Evolutionary conservation across 768 basidiomycete genomes (phyloP).

Genomic region (Rhodotorula paludigena): DNA sequence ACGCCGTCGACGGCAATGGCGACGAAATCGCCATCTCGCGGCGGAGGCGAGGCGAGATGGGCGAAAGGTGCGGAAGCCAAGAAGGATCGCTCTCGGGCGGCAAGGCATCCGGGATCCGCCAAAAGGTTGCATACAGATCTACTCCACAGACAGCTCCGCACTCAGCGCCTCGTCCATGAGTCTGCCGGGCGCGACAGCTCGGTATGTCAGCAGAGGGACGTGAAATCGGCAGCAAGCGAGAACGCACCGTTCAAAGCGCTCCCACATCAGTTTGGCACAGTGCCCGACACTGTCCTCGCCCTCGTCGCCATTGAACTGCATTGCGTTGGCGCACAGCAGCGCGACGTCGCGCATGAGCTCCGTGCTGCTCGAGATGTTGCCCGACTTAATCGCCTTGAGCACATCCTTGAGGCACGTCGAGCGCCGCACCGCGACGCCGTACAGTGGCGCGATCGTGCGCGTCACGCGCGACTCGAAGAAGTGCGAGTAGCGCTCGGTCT

Average conservation of each 20-base stretch:
- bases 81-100: too few relatives aligned
- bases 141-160: not conserved
- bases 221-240: too few relatives aligned
- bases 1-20: not conserved
- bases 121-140: too few relatives aligned
- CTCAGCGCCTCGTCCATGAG: not conserved
- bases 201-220: not conserved
- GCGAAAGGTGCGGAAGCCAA: too few relatives aligned
- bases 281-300: conserved; percentile 18
- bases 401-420: conserved; percentile 28
- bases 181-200: not conserved
- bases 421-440: conserved; percentile 16
- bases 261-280: conserved; percentile 23
- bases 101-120: too few relatives aligned
- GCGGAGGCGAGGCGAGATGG: not conserved
- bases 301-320: conserved; percentile 38
- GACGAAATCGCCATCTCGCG: conserved; percentile 1
- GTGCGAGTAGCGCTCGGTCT: conserved; percentile 16
- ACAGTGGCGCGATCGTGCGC: conserved; percentile 15
- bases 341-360: conserved; percentile 34
- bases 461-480: conserved; percentile 27
- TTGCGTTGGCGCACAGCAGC: conserved; percentile 32
- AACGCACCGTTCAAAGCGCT: conserved; percentile 32
- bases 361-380: conserved; percentile 3
- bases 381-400: conserved; percentile 20